These are phyloP conservation scores for Pseudogymnoascus sp. DNA, from an alignment of 2,329 filamentous ascomycete species.

Conservation along the genomic window DNA sequence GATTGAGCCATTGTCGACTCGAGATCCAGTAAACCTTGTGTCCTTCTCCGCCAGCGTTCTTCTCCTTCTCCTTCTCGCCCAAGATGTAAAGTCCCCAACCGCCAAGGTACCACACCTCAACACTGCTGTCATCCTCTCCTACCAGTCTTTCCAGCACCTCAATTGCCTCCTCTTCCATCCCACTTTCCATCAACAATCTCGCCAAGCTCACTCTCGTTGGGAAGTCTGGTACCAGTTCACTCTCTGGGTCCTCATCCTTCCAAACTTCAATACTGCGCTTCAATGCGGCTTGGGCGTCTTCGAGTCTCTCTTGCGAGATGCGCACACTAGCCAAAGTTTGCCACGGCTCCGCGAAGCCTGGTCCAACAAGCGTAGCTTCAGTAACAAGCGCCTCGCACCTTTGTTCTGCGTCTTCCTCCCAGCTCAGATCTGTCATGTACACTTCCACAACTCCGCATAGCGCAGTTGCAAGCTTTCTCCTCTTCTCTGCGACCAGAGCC, in stretches of 20 bases:
- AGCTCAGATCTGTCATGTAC: conserved; percentile 97
- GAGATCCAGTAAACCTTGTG: conserved; percentile 56
- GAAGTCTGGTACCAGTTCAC: conserved; percentile 74
- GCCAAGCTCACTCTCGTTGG: conserved; percentile 76
- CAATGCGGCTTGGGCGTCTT: conserved; percentile 75
- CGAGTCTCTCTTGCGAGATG: conserved; percentile 73
- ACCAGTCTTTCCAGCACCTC: conserved; percentile 78
- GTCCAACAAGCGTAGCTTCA: conserved; percentile 79
- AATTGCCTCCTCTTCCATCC: conserved; percentile 76
- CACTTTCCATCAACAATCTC: conserved; percentile 81
- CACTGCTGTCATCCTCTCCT: conserved; percentile 83
- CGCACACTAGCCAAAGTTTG: conserved; percentile 91
- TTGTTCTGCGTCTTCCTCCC: conserved; percentile 82
- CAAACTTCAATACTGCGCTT: conserved; percentile 74
- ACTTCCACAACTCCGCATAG: conserved; percentile 92
- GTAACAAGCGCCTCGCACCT: conserved; percentile 84
- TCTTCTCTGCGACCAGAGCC: conserved; percentile 57
- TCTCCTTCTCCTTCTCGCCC: conserved; percentile 57
- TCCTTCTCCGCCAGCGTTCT: conserved; percentile 36
- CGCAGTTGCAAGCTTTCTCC: conserved; percentile 77
- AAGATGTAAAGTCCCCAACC: conserved; percentile 85
- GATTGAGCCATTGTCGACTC: conserved; percentile 75
- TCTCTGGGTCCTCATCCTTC: conserved; percentile 67
- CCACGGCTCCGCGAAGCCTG: conserved; percentile 77
- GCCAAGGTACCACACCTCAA: conserved; percentile 95